A percentile compares a stretch with the other conserved stretches of the same genome.
Conservation (phyloP, 371 early-diverging fungal species). For the Mortierella sp. region DNA sequence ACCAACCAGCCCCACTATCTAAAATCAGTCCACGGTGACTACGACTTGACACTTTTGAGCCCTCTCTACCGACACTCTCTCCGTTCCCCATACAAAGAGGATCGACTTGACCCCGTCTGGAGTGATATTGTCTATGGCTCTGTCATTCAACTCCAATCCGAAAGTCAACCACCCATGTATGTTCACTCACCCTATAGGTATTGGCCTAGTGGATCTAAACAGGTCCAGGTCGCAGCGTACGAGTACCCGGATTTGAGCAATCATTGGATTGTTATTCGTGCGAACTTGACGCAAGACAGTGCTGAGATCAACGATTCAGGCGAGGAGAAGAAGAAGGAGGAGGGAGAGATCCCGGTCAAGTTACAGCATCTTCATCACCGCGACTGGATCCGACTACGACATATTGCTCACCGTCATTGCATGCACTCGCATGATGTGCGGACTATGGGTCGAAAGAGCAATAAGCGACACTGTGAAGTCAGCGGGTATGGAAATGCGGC, state of each 20-base stretch:
- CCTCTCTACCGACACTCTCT: slow-evolving; percentile 11
- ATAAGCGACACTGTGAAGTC: slow-evolving; percentile 19
- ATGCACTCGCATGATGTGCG: slow-evolving; percentile 40
- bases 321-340: neutral
- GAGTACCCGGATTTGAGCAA: slow-evolving; percentile 38
- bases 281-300: neutral
- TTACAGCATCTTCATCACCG: slow-evolving; percentile 22
- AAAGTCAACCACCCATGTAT: slow-evolving; percentile 14
- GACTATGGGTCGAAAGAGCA: neutral
- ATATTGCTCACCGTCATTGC: slow-evolving; percentile 27
- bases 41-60: slow-evolving; percentile 19
- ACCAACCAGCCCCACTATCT: slow-evolving; percentile 16
- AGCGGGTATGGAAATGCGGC: slow-evolving; percentile 15
- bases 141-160: slow-evolving; percentile 33
- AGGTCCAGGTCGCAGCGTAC: slow-evolving; percentile 31
- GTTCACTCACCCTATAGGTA: slow-evolving; percentile 23
- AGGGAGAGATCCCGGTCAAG: slow-evolving; percentile 20
- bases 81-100: neutral
- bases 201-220: slow-evolving; percentile 13
- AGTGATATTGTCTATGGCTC: slow-evolving; percentile 33
- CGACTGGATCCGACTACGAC: slow-evolving; percentile 26
- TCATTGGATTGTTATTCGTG: slow-evolving; percentile 33
- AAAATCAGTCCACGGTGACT: slow-evolving; percentile 20
- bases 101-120: slow-evolving; percentile 17
- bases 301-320: neutral